Evolutionary conservation across 1,139 yeast species (phyloP), one percentile per base, ranked within the genome.

Genomic region (Lizanozyma gosingica): DNA sequence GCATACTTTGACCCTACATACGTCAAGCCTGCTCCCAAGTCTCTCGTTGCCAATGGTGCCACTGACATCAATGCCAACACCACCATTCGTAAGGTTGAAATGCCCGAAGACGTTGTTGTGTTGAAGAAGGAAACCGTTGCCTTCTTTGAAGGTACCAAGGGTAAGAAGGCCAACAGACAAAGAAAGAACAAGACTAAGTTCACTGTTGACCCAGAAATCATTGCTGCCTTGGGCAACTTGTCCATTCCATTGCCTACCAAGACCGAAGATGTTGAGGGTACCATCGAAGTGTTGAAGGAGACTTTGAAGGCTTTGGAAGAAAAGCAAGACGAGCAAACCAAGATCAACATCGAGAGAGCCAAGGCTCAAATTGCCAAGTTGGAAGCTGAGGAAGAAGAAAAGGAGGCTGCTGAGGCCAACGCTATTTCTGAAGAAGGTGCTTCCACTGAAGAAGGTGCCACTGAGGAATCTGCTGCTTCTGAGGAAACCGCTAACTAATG

Each of bases 311-410:
- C 80, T 50, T 84, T 77, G 65, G 71, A 76, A 62, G 74, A 74
- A 40, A 80, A 81, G 63, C 95, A 88, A 68, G 90, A 80, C 45
- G 85, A 80, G 47, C 88, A 82, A 57, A 87, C 97, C 45, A 75
- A 79, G 60, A 76, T 75, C 60, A 83, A 84, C 61, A 71, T 83
- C 50, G 85, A 76, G 51, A 74, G 73, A 49, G 95, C 92, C 44
- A 78, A 85, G 67, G 83, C 81, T 43, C 80, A 79, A 61, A 76
- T 85, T 51, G 83, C 83, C 49, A 73, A 80, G 57, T 67, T 85
- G 47, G 78, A 71, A 53, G 69, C 65, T 34, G 64, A 65, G 45
- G 68, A 57, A 38, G 63, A 54, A 36, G 58, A 53, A 17, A 64
- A 57, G 16, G 63, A 56, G 14, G 58, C 53, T 37, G 60, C 45